These are phyloP conservation scores for Aspergillus felis DNA, from an alignment of 2,329 filamentous ascomycete species.

Conservation along the genomic window DNA sequence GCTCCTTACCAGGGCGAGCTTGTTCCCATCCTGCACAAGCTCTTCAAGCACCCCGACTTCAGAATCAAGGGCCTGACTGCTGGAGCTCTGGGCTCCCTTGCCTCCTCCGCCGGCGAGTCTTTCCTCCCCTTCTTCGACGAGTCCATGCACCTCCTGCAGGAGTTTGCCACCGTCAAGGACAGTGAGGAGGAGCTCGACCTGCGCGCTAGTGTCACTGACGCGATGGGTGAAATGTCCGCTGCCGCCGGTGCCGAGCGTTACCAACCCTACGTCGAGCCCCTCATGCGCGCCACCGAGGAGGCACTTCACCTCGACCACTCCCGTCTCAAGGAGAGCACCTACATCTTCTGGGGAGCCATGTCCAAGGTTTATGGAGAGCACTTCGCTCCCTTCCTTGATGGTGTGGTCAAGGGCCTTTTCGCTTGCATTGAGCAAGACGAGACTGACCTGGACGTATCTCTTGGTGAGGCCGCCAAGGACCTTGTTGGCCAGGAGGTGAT, in stretches of 20 bases:
- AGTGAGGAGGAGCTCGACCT: conserved; percentile 86
- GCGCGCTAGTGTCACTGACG: conserved; percentile 83
- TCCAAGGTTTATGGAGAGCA: conserved; percentile 84
- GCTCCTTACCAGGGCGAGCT: conserved; percentile 76
- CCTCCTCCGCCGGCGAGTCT: conserved; percentile 72
- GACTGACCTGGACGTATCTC: conserved; percentile 69
- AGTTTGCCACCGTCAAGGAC: conserved; percentile 80
- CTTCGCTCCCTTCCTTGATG: conserved; percentile 45
- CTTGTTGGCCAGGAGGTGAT: conserved; percentile 72
- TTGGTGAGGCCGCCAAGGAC: conserved; percentile 70
- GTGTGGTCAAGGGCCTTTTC: conserved; percentile 58
- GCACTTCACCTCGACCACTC: conserved; percentile 84
- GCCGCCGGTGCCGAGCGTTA: conserved; percentile 84
- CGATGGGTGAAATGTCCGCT: conserved; percentile 86
- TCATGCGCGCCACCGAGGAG: conserved; percentile 92
- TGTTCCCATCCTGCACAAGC: conserved; percentile 76
- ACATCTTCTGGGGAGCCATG: conserved; percentile 93
- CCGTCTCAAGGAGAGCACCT: conserved; percentile 89
- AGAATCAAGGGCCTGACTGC: conserved; percentile 88
- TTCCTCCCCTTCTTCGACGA: conserved; percentile 91
- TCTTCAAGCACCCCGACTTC: conserved; percentile 79
- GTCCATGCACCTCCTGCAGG: conserved; percentile 84
- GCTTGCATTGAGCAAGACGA: conserved; percentile 87
- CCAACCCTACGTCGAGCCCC: conserved; percentile 82
- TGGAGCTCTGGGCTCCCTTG: conserved; percentile 85